These are phyloP conservation scores for Acer yangbiense DNA, from an alignment of 345 rosid species.

Conservation along the genomic window DNA sequence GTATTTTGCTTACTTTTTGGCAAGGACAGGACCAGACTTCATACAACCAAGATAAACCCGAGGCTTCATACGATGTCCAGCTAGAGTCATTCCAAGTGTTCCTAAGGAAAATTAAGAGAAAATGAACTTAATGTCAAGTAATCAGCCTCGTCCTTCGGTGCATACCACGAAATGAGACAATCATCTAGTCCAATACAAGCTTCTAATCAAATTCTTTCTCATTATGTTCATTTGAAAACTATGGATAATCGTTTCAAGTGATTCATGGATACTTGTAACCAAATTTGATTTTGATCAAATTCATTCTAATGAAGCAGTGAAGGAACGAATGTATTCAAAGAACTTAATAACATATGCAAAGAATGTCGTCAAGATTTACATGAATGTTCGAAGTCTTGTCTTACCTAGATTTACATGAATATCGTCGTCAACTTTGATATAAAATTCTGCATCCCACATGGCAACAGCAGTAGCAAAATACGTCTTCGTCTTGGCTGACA, in stretches of 20 bases:
- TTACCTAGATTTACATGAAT: constrained; percentile 90
- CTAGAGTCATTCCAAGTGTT: constrained; percentile 58
- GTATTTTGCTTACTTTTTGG: constrained; percentile 54
- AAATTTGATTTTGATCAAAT: background rate
- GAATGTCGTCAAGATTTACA: too few species aligned
- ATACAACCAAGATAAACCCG: constrained; percentile 86
- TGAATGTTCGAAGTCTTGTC: background rate
- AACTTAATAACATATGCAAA: background rate
- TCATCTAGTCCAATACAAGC: too few species aligned
- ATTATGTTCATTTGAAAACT: too few species aligned
- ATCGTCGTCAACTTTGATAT: constrained; percentile 95
- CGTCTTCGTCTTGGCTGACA: constrained; percentile 85
- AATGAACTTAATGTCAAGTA: background rate
- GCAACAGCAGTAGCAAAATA: constrained; percentile 78
- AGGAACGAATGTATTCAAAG: background rate
- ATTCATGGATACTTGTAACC: background rate
- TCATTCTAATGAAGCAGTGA: background rate
- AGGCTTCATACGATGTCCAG: constrained; percentile 50
- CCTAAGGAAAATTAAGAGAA: constrained; percentile 39
- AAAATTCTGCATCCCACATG: constrained; percentile 89
- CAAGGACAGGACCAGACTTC: constrained; percentile 95
- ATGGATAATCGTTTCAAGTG: background rate
- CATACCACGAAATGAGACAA: background rate
- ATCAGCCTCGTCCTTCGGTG: background rate
- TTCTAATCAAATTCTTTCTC: too few species aligned